phyloP scores from a whole-genome alignment of 2,329 filamentous ascomycete genomes.

The Fusarium acutatum region DNA sequence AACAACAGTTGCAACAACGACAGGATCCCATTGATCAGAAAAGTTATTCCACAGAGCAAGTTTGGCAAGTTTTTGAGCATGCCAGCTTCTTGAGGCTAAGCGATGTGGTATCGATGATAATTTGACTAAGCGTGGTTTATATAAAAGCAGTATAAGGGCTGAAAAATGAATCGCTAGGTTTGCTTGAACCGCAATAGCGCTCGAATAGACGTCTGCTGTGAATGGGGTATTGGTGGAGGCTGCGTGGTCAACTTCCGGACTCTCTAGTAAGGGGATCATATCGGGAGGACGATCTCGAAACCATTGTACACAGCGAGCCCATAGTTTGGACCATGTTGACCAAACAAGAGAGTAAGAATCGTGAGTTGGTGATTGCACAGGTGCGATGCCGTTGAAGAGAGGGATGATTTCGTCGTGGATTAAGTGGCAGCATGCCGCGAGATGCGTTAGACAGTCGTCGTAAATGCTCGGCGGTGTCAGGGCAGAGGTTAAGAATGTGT shows the following conservation, averaged over 20 bases:
- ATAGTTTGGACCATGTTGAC: conserved; percentile 12
- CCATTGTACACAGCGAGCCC: conserved; percentile 10
- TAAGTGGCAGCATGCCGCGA: conserved; percentile 3
- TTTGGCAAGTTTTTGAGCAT: conserved; percentile 44
- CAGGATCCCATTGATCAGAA: conserved; percentile 46
- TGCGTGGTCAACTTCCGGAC: background rate
- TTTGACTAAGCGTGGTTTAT: conserved; percentile 5
- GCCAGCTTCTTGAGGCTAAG: conserved; percentile 27
- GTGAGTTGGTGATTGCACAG: conserved; percentile 5
- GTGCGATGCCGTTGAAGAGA: background rate
- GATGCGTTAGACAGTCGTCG: background rate
- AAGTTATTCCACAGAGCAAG: conserved; percentile 43
- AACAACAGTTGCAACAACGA: conserved; percentile 40
- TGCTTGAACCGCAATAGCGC: conserved; percentile 1
- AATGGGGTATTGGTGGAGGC: background rate
- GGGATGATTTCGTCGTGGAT: conserved; percentile 1
- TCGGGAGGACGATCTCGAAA: conserved; percentile 12
- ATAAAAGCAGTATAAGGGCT: background rate
- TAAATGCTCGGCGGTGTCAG: background rate
- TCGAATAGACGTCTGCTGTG: conserved; percentile 16
- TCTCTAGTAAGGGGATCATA: conserved; percentile 6
- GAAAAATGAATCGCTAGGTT: conserved; percentile 7
- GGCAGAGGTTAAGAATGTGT: background rate
- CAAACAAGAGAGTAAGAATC: conserved; percentile 1
- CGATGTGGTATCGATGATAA: background rate